phyloP scores from a whole-genome alignment of 2,329 filamentous ascomycete species.

The Parastagonospora avenae region DNA sequence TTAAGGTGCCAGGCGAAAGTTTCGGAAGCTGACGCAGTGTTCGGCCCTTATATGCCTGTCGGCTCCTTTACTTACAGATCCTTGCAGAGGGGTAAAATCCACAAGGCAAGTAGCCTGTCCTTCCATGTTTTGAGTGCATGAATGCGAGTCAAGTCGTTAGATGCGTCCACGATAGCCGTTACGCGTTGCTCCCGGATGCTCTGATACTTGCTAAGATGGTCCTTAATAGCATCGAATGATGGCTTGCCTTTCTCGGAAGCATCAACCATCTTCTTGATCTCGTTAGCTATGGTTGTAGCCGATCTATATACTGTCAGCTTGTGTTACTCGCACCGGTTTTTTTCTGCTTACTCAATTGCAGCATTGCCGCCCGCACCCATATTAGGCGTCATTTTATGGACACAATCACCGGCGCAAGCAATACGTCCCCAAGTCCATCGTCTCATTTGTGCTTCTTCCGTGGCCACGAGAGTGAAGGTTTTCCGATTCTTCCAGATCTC shows the following conservation, averaged over 20 bases:
- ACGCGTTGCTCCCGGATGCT: conserved; percentile 10
- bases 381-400: conserved; percentile 46
- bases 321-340: too few species aligned
- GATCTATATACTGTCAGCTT: background rate
- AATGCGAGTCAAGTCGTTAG: conserved; percentile 10
- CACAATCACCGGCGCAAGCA: conserved; percentile 49
- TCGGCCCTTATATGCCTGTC: background rate
- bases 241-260: conserved; percentile 12
- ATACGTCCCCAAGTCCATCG: conserved; percentile 49
- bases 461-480: conserved; percentile 26
- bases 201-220: conserved; percentile 13
- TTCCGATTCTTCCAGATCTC: conserved; percentile 39
- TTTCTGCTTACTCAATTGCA: conserved; percentile 12
- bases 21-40: background rate
- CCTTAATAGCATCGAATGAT: conserved; percentile 9
- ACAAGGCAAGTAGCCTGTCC: conserved; percentile 12
- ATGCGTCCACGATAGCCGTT: conserved; percentile 4
- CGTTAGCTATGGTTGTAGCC: conserved; percentile 20
- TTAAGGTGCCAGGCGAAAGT: background rate
- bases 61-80: conserved; percentile 14
- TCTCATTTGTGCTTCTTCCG: conserved; percentile 46
- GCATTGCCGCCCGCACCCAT: conserved; percentile 24
- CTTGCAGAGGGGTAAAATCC: conserved; percentile 10
- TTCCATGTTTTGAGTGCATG: conserved; percentile 16
- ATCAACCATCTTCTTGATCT: conserved; percentile 14